Conservation (phyloP, 345 rosid genomes). For the Carallia pectinifolia region DNA sequence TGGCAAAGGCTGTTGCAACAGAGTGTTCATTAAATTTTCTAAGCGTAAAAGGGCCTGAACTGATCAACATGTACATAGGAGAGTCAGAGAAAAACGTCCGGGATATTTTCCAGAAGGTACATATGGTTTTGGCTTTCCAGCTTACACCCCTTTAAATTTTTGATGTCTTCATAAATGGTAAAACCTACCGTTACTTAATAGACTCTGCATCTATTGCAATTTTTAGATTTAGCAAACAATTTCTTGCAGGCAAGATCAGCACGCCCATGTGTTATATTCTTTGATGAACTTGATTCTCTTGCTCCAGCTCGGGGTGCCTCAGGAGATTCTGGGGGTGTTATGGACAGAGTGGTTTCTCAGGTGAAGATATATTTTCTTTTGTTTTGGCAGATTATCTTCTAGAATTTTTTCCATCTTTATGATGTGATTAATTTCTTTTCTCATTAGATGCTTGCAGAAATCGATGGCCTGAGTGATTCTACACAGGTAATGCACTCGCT, state of each 20-base stretch:
- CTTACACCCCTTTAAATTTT: slow-evolving; percentile 4
- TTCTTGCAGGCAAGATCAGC: slow-evolving; percentile 86
- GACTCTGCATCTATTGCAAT: background rate
- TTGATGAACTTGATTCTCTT: slow-evolving; percentile 96
- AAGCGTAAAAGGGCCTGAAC: slow-evolving; percentile 96
- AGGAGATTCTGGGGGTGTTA: slow-evolving; percentile 98
- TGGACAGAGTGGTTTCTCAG: slow-evolving; percentile 99
- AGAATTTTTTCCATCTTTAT: background rate
- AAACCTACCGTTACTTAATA: background rate
- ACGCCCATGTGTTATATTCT: slow-evolving; percentile 95
- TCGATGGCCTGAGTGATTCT: slow-evolving; percentile 87
- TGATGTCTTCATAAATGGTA: background rate
- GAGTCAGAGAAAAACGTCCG: slow-evolving; percentile 96
- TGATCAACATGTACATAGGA: slow-evolving; percentile 99
- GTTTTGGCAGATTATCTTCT: slow-evolving; percentile 6
- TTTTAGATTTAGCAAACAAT: background rate
- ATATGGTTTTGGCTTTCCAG: slow-evolving; percentile 6
- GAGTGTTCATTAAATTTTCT: slow-evolving; percentile 95
- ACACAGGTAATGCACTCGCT: slow-evolving; percentile 48
- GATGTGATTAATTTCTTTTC: slow-evolving; percentile 8
- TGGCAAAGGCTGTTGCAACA: slow-evolving; percentile 99
- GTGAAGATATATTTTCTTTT: slow-evolving; percentile 32
- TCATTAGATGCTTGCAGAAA: slow-evolving; percentile 93
- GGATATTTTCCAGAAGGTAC: slow-evolving; percentile 93
- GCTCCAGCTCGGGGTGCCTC: slow-evolving; percentile 99